Conservation (phyloP, 2,329 filamentous ascomycete species). For the Penicillium hordei region DNA sequence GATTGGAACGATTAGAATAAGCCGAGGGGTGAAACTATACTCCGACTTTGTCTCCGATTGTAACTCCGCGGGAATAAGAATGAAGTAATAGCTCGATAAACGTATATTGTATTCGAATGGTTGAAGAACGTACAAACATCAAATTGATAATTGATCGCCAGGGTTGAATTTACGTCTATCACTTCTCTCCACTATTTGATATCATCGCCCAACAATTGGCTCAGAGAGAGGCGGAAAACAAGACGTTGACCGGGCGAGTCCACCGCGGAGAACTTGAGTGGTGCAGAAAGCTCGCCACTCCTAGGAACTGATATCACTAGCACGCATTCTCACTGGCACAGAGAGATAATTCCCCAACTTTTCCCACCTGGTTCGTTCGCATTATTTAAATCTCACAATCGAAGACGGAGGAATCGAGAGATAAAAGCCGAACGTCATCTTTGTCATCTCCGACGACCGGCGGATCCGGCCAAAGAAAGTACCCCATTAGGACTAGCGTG, state of each 20-base stretch:
- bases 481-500: conserved; percentile 20
- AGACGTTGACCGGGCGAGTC: conserved; percentile 13
- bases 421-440: conserved; percentile 5
- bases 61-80: conserved; percentile 1
- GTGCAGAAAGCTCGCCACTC: conserved; percentile 16
- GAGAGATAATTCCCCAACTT: neutral
- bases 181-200: conserved; percentile 22
- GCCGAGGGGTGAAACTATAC: neutral
- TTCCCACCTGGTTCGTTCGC: neutral
- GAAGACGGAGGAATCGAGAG: neutral
- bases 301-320: conserved; percentile 18
- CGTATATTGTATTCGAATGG: neutral
- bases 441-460: conserved; percentile 28
- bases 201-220: conserved; percentile 23
- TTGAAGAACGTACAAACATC: neutral
- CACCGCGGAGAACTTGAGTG: conserved; percentile 22
- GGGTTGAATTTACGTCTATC: neutral
- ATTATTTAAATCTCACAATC: neutral
- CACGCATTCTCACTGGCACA: conserved; percentile 3
- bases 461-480: conserved; percentile 16
- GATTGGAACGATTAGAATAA: neutral
- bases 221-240: conserved; percentile 17
- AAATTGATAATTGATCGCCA: conserved; percentile 1
- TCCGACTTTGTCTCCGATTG: neutral
- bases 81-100: neutral